These are phyloP conservation scores for Strobilomyces echinocephalus DNA, from an alignment of 768 basidiomycete genomes.

Conservation along the genomic window DNA sequence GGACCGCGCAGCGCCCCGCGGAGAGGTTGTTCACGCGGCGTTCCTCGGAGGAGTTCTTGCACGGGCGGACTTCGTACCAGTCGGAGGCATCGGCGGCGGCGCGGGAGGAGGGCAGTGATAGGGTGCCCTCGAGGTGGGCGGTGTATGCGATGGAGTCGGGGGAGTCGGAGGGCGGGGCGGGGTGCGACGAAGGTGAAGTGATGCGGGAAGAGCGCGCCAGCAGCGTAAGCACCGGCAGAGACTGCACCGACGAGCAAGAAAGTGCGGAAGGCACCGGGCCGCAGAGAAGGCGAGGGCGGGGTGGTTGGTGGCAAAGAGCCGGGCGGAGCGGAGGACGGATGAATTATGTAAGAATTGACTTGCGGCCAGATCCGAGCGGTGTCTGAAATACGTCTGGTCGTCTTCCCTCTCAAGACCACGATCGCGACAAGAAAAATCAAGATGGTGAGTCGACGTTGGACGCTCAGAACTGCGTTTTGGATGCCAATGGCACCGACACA, in stretches of 20 bases:
- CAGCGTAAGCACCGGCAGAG: conserved; percentile 35
- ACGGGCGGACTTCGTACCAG: conserved; percentile 81
- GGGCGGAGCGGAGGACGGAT: not conserved
- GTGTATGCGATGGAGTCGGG: conserved; percentile 55
- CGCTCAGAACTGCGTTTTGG: conserved; percentile 28
- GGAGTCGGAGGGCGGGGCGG: conserved; percentile 63
- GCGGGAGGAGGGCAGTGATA: conserved; percentile 59
- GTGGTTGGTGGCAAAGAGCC: conserved; percentile 18
- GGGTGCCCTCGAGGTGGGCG: conserved; percentile 55
- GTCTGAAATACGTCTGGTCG: conserved; percentile 2
- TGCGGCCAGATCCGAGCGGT: conserved; percentile 24
- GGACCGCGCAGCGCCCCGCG: conserved; percentile 83
- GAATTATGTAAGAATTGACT: conserved; percentile 6
- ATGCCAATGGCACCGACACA: conserved; percentile 37
- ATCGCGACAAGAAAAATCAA: conserved; percentile 21
- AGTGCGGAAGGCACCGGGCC: conserved; percentile 9
- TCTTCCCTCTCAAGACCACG: conserved; percentile 16
- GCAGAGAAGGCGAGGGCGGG: not conserved
- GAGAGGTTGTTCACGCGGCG: conserved; percentile 79
- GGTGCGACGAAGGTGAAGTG: conserved; percentile 70
- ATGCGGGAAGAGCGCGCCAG: conserved; percentile 71
- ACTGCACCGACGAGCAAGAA: conserved; percentile 20
- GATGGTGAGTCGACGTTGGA: conserved; percentile 49
- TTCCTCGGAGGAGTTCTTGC: conserved; percentile 62
- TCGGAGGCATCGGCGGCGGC: conserved; percentile 43